Evolutionary conservation across 2,329 filamentous ascomycete genomes (phyloP), one percentile per base, ranked within the genome.

Genomic region (Fusarium nematophilum): DNA sequence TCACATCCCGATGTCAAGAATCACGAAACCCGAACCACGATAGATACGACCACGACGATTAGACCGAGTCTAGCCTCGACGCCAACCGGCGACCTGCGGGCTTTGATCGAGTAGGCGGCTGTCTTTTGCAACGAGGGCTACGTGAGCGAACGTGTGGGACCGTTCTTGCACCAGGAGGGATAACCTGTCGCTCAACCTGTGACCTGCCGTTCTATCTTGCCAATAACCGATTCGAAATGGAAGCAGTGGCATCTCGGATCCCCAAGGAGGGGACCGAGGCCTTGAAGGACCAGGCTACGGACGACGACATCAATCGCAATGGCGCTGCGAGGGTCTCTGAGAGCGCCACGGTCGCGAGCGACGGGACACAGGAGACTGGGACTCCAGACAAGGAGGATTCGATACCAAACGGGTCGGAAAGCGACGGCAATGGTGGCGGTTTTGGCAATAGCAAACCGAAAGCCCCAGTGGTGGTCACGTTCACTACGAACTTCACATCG

Each of bases 161-260:
- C 43, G 25, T 25, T 14, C 25, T 31, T 26, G 6, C 18, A 40
- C 14, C n/a, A 14, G 14, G 23, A 37, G 17, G 49, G 21, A 30
- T 49, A 31, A 4, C 11, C 44, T 29, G 13, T 31, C n/a, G 23
- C 9, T 9, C 13, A 57, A 53, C 26, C 26, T 25, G 13, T 23
- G n/a, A 45, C 26, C 29, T 11, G 21, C 10, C n/a, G 31, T 27
- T 18, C 30, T 30, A 13, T 21, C 14, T n/a, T 26, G 42, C 40
- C 27, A 15, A 17, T 9, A 5, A 36, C 31, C 17, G 10, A 21
- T 21, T 26, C 26, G 36, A 53, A 44, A 63, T 63, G 60, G 60
- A 64, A 6, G 34, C 14, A n/a, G 26, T 64, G 25, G 55, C 37
- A 27, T 23, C 53, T 9, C 43, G 39, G 17, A 17, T 38, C 18